A percentile compares a stretch with the other conserved stretches of the same genome.
phyloP scores from a whole-genome alignment of 78 protist species.

The Speleostelium caveatum region DNA sequence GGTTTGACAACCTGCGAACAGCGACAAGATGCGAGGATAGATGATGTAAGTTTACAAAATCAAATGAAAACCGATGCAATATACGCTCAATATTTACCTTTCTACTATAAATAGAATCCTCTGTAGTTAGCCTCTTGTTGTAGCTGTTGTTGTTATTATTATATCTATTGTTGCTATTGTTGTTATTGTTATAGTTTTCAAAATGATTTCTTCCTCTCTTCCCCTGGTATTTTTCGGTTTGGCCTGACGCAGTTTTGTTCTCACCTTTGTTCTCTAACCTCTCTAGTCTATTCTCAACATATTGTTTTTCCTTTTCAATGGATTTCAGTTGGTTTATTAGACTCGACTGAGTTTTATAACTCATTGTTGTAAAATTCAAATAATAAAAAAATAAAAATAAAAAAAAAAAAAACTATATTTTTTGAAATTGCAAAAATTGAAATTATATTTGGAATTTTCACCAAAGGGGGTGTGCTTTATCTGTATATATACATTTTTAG shows the following conservation, averaged over 20 bases:
- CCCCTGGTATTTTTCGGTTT: not conserved
- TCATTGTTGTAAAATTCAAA: conserved; percentile 12
- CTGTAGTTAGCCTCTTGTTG: not conserved
- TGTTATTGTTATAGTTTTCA: not conserved
- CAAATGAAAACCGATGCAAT: not conserved
- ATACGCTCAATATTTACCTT: not conserved
- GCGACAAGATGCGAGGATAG: not conserved
- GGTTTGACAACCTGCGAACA: not conserved
- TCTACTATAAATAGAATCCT: not conserved
- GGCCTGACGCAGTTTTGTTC: not conserved
- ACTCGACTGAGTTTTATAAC: conserved; percentile 7
- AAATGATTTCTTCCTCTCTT: not conserved
- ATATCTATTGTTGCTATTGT: not conserved
- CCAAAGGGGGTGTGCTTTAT: too few relatives aligned
- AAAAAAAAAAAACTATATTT: too few relatives aligned
- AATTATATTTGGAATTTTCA: too few relatives aligned
- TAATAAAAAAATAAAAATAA: too few relatives aligned
- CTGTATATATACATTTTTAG: too few relatives aligned
- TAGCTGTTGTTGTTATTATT: not conserved
- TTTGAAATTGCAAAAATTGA: too few relatives aligned
- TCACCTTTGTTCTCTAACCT: conserved; percentile 2
- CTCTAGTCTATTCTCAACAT: conserved; percentile 41
- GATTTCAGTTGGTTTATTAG: not conserved
- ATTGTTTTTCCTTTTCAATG: conserved; percentile 25
- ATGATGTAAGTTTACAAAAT: not conserved